Evolutionary conservation across 163 green algal species (phyloP), one percentile per base, ranked within the genome.

Genomic region (Chloromonas sp.): DNA sequence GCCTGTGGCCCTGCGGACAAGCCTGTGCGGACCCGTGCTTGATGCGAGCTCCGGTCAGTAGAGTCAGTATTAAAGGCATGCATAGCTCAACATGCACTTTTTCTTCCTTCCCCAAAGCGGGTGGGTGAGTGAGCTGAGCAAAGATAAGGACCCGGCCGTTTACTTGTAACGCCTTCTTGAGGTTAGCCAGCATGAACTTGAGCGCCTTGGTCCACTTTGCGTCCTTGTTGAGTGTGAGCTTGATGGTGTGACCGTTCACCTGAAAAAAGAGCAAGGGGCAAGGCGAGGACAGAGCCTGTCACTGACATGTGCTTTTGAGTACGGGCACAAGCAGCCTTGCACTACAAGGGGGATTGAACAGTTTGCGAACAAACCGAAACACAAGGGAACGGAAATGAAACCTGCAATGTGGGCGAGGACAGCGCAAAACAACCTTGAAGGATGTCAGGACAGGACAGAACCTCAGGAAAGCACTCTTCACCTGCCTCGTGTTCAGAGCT

Each of bases 191-290:
- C 93, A 98, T 96, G 87, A 96, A 96, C 90, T 99, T 98, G 11
- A 99, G 92, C 1, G 96, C 97, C 87, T 96, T 95, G 76, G 96
- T 99, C 97, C 97, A 99, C 62, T 92, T 92, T 62, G 93, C 91
- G 85, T 98, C 94, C 82, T 95, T 96, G 89, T 96, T 97, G 59
- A 97, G 89, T 66, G 94, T 94, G 14, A 96, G 90, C 87, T 94
- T 94, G 79, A 99, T 94, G 74, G 94, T 96, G 84, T 91, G 85
- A 81, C 88, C 90, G 81, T 93, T 92, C 66, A 94, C 88, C 88
- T 91, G 88, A 0, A 82, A 5, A 36, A 36, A 36, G 36, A 36
- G 36, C 36, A 36, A 36, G 36, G 36, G 36, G 36, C 36, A 36
- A 36, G 36, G 36, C 36, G 36, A 36, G 36, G 36, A 36, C 36